These are phyloP conservation scores for Aquanectria penicillioides DNA, from an alignment of 2,329 filamentous ascomycete species.

Conservation along the genomic window DNA sequence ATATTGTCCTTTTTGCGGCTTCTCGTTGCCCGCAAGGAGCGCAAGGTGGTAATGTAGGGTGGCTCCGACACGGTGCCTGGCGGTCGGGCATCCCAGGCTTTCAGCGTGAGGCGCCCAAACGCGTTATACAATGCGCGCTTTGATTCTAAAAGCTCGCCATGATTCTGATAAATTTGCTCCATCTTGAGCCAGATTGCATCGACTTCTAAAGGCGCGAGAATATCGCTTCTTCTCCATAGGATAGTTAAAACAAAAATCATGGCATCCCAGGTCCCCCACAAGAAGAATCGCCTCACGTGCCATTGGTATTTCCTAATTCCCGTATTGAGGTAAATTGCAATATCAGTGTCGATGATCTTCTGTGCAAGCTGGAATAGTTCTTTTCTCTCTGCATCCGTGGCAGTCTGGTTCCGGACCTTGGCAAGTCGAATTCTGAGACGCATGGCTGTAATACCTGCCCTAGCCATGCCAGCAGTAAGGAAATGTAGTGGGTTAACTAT, in stretches of 20 bases:
- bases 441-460: constrained; percentile 41
- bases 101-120: constrained; percentile 44
- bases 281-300: constrained; percentile 46
- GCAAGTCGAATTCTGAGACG: constrained; percentile 33
- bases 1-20: not conserved
- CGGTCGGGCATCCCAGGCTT: constrained; percentile 44
- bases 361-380: constrained; percentile 45
- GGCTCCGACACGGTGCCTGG: constrained; percentile 27
- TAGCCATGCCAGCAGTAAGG: constrained; percentile 40
- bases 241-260: constrained; percentile 45
- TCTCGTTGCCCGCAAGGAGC: too few relatives aligned
- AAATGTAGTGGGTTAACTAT: constrained; percentile 51
- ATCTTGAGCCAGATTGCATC: constrained; percentile 39
- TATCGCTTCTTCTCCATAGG: constrained; percentile 31
- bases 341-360: constrained; percentile 50
- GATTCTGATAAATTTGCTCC: constrained; percentile 41
- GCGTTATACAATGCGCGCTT: constrained; percentile 42
- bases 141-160: constrained; percentile 41
- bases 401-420: constrained; percentile 38
- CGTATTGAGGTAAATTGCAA: constrained; percentile 39
- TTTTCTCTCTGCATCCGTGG: constrained; percentile 35
- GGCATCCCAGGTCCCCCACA: constrained; percentile 44
- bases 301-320: constrained; percentile 42
- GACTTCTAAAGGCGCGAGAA: constrained; percentile 28
- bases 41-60: constrained; percentile 35